Evolutionary conservation across 2,329 filamentous ascomycete species (phyloP).

Genomic region (Cladorrhinum sp.): DNA sequence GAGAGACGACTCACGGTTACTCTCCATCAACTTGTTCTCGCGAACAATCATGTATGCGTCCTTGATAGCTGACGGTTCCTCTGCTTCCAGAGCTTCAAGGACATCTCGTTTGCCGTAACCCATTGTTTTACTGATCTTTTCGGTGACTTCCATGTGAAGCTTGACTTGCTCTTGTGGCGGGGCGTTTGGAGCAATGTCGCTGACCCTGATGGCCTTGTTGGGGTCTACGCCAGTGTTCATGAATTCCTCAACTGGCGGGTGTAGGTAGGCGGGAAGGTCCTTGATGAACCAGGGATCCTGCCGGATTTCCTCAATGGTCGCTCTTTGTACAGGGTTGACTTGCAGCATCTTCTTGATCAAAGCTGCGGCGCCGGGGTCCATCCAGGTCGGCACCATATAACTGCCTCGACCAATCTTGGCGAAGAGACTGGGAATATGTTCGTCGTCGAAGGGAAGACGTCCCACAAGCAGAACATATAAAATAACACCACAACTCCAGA

Average conservation of each 20-base stretch:
- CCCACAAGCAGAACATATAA: conserved; percentile 79
- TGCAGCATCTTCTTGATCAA: conserved; percentile 93
- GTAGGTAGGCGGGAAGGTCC: conserved; percentile 81
- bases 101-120: conserved; percentile 94
- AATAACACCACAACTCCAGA: conserved; percentile 96
- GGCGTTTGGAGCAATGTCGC: conserved; percentile 75
- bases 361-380: conserved; percentile 75
- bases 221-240: conserved; percentile 91
- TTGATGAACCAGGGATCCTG: conserved; percentile 91
- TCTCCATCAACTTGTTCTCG: conserved; percentile 96
- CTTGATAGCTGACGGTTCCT: conserved; percentile 96
- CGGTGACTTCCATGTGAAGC: conserved; percentile 86
- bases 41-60: conserved; percentile 97
- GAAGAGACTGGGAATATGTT: conserved; percentile 95
- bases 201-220: conserved; percentile 83
- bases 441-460: conserved; percentile 91
- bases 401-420: conserved; percentile 95
- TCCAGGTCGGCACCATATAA: conserved; percentile 88
- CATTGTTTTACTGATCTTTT: conserved; percentile 97
- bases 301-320: conserved; percentile 90
- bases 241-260: conserved; percentile 86
- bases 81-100: conserved; percentile 84
- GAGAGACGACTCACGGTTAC: conserved; percentile 67
- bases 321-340: conserved; percentile 90
- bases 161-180: conserved; percentile 79